Percentiles rank a stretch among this genome's conserved stretches.
Evolutionary conservation across 495 filamentous ascomycete species (phyloP).

Genomic region (Aspergillus conjunctus): DNA sequence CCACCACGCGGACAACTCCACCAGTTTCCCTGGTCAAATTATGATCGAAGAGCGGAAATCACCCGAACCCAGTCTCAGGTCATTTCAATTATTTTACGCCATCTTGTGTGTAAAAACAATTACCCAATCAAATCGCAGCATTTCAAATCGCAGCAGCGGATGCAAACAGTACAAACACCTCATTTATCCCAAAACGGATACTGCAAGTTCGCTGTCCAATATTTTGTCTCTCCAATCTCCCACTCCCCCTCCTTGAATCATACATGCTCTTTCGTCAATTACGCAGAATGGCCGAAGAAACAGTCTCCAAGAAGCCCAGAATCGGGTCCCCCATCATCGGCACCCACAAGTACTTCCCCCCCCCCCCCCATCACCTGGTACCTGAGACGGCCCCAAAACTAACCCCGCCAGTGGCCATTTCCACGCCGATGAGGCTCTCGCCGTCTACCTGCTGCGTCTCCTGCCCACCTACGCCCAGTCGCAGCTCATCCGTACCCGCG

Average conservation of each 20-base stretch:
- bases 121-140: too few species aligned
- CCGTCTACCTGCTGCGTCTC: conserved; percentile 90
- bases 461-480: conserved; percentile 78
- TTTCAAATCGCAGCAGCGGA: too few species aligned
- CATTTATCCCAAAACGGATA: too few species aligned
- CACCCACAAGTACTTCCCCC: conserved; percentile 17
- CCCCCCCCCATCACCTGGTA: not conserved
- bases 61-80: too few species aligned
- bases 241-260: not conserved
- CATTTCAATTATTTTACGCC: too few species aligned
- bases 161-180: too few species aligned
- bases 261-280: not conserved
- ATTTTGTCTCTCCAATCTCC: not conserved
- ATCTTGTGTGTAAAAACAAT: too few species aligned
- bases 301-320: conserved; percentile 17
- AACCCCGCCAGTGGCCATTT: conserved; percentile 74
- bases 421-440: conserved; percentile 98
- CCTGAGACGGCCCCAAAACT: not conserved
- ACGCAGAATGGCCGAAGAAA: conserved; percentile 20
- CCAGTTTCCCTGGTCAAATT: too few species aligned
- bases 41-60: too few species aligned
- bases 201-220: too few species aligned
- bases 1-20: too few species aligned
- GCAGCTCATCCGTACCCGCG: conserved; percentile 81
- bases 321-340: conserved; percentile 13